Evolutionary conservation across 805 yeast species (phyloP).

Genomic region (Ogataea nitratoaversa): DNA sequence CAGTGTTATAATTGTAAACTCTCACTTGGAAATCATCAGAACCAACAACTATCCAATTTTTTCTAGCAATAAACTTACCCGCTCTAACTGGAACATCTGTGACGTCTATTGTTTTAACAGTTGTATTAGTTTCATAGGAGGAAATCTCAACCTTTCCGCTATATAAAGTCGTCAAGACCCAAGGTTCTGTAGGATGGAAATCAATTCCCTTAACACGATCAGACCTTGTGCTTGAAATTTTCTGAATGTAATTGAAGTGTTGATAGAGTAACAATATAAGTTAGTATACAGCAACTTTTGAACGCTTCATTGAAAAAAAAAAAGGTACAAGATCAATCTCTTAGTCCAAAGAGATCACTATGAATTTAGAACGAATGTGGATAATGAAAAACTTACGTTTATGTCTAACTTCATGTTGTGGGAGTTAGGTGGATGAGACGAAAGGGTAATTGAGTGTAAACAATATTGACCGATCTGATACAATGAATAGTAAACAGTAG

Average conservation of each 20-base stretch:
- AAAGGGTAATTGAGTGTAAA: no score
- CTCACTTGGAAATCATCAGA: slow-evolving; percentile 93
- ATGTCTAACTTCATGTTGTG: neutral
- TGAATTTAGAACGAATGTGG: no score
- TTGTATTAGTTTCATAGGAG: slow-evolving; percentile 82
- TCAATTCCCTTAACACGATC: slow-evolving; percentile 98
- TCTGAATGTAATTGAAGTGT: slow-evolving; percentile 35
- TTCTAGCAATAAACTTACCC: slow-evolving; percentile 90
- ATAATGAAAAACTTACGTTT: neutral
- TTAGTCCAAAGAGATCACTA: no score
- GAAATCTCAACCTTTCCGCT: slow-evolving; percentile 90
- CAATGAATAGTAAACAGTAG: no score
- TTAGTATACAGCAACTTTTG: slow-evolving; percentile 6
- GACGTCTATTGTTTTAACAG: slow-evolving; percentile 87
- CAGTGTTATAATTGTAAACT: slow-evolving; percentile 91
- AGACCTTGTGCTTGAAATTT: slow-evolving; percentile 83
- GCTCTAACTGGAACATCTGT: slow-evolving; percentile 96
- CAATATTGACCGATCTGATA: no score
- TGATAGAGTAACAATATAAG: neutral
- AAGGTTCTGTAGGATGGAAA: slow-evolving; percentile 96
- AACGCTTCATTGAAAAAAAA: no score
- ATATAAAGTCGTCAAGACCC: slow-evolving; percentile 89
- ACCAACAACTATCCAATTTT: slow-evolving; percentile 96
- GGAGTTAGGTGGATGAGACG: no score
- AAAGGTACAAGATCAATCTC: no score